phyloP scores from a whole-genome alignment of 2,329 filamentous ascomycete genomes.

The Hypoxylon rubiginosum region DNA sequence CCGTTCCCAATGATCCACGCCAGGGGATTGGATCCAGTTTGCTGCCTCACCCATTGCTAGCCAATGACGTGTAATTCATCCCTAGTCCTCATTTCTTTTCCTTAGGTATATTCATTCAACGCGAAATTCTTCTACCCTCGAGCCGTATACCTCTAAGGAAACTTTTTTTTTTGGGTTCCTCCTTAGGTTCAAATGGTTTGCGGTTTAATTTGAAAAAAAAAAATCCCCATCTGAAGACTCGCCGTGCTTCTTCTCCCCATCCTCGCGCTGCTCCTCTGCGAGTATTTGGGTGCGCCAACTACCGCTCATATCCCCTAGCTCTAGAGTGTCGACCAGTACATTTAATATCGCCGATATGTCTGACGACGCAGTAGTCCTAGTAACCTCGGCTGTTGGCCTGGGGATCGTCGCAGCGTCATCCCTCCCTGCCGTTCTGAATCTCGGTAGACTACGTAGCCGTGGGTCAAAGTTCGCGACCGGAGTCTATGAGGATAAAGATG shows the following conservation, averaged over 20 bases:
- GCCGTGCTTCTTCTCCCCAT: constrained; percentile 5
- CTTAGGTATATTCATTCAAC: constrained; percentile 4
- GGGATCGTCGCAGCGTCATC: constrained; percentile 45
- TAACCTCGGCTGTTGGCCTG: constrained; percentile 47
- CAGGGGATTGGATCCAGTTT: constrained; percentile 16
- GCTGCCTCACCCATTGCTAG: constrained; percentile 2
- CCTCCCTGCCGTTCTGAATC: constrained; percentile 42
- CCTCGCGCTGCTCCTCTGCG: constrained; percentile 16
- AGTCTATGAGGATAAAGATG: constrained; percentile 77
- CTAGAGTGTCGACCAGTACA: constrained; percentile 25
- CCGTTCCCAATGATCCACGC: constrained; percentile 11
- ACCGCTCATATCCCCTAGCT: constrained; percentile 18
- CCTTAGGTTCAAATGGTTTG: constrained; percentile 16
- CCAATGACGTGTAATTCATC: constrained; percentile 34
- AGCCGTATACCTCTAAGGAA: background rate
- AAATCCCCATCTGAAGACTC: background rate
- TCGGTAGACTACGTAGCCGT: constrained; percentile 43
- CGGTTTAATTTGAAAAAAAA: constrained; percentile 11
- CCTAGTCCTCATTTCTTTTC: constrained; percentile 18
- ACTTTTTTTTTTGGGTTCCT: constrained; percentile 11
- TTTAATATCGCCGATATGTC: constrained; percentile 39
- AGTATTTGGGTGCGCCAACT: constrained; percentile 12
- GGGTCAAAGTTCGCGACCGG: constrained; percentile 54
- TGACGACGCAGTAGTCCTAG: constrained; percentile 38
- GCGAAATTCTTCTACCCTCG: background rate